phyloP scores from a whole-genome alignment of 2,329 filamentous ascomycete species.

The Aspergillus tamarii region DNA sequence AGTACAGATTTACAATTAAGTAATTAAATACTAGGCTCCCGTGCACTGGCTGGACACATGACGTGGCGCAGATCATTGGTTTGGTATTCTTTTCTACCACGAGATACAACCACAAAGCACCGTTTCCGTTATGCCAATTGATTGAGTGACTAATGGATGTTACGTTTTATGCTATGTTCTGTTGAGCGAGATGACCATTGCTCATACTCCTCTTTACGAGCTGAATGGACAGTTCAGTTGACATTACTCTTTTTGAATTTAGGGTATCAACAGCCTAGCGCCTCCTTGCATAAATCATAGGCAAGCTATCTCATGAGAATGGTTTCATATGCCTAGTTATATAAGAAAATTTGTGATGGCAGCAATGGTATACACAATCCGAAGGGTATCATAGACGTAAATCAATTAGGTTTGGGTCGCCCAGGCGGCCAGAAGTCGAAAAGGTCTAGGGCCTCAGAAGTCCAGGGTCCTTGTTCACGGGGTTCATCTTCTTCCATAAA shows the following conservation, averaged over 20 bases:
- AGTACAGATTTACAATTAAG: too few species aligned
- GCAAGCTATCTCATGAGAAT: not conserved
- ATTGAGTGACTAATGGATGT: too few species aligned
- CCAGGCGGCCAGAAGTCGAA: slow-evolving; percentile 49
- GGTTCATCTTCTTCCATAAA: slow-evolving; percentile 19
- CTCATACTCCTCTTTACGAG: not conserved
- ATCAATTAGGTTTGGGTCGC: slow-evolving; percentile 36
- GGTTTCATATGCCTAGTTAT: not conserved
- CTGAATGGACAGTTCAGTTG: too few species aligned
- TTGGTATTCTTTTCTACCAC: not conserved
- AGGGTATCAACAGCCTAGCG: not conserved
- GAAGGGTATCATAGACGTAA: not conserved
- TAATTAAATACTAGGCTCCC: not conserved
- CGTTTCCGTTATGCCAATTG: too few species aligned
- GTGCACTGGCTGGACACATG: slow-evolving; percentile 3
- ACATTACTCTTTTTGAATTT: not conserved
- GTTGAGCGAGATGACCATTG: not conserved
- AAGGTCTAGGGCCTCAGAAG: slow-evolving; percentile 44
- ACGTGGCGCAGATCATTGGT: not conserved
- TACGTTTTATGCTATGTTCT: not conserved
- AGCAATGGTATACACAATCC: not conserved
- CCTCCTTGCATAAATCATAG: not conserved
- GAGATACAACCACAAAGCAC: too few species aligned
- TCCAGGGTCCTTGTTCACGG: slow-evolving; percentile 45
- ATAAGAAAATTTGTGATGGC: not conserved